These are phyloP conservation scores for Syzygium oleosum DNA, from an alignment of 345 rosid species.

Conservation along the genomic window DNA sequence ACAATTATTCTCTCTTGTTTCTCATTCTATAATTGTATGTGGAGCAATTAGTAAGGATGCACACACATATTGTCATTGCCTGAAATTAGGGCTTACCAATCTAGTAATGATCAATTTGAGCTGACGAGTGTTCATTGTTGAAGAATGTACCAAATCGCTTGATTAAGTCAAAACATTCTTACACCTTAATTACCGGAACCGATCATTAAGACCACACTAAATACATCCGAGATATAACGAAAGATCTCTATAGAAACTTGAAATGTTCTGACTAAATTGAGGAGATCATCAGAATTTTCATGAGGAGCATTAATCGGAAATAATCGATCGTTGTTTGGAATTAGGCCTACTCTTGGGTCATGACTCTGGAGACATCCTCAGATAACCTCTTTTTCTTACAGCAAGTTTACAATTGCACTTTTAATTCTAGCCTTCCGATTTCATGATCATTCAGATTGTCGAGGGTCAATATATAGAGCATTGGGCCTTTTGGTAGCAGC, in stretches of 20 bases:
- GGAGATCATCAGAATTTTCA: not conserved
- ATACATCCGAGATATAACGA: not conserved
- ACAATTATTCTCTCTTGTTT: too few relatives aligned
- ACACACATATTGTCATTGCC: not conserved
- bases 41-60: not conserved
- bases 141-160: not conserved
- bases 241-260: not conserved
- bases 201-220: not conserved
- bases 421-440: not conserved
- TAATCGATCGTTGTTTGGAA: not conserved
- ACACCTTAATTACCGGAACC: not conserved
- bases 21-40: not conserved
- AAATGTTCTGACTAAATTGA: not conserved
- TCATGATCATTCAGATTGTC: slow-evolving; percentile 48
- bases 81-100: not conserved
- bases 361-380: not conserved
- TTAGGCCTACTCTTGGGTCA: not conserved
- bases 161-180: not conserved
- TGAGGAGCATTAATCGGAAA: not conserved
- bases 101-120: not conserved
- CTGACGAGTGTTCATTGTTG: not conserved
- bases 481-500: slow-evolving; percentile 97
- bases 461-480: slow-evolving; percentile 95
- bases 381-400: not conserved
- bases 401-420: not conserved